Base-by-base conservation (phyloP, 345 rosid species). In the Mangifera indica region DNA sequence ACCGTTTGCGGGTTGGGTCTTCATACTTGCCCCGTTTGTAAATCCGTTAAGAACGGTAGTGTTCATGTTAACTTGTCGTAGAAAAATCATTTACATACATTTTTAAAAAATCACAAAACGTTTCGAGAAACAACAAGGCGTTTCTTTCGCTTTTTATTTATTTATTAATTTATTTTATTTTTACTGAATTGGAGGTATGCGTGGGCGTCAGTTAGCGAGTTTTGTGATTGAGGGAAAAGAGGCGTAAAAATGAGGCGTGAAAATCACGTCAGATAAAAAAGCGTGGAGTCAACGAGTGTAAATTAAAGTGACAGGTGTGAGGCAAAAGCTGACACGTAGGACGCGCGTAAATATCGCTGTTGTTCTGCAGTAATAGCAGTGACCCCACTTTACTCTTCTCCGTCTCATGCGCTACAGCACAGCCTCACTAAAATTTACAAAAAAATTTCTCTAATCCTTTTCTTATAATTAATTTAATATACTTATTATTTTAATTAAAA, bases 331-430 rank as follows among this genome's bases (percentile, higher is more conserved):
- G 93, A 88, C 95, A 87, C 93, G 97, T 88, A 68, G 86, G 93
- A 84, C 95, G 83, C 90, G 91, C 97, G 95, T 86, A 85, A 91
- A 81, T 84, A 87, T 89, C 93, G 93, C 89, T 87, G 89, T 29
- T 29, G 32, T 64, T 84, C 63, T 61, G 74, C 79, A 57, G 82
- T 12, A 25, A n/a, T 60, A 17, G 24, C 53, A 58, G 69, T 61
- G 48, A 58, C 57, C 21, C 44, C 13, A 29, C 32, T 3, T 3
- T 29, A 29, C 32, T 29, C 32, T 29, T 3, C 32, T 29, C 32
- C 32, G 3, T 29, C 32, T 29, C 32, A 29, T 29, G 32, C 32
- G 32, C 32, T 29, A 29, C 32, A 29, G 32, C 32, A 3, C 32
- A 3, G 32, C 32, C 32, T 29, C 32, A 29, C 32, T 29, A 29